These are phyloP conservation scores for Psilocybe azurescens DNA, from an alignment of 768 basidiomycete species.

Conservation along the genomic window DNA sequence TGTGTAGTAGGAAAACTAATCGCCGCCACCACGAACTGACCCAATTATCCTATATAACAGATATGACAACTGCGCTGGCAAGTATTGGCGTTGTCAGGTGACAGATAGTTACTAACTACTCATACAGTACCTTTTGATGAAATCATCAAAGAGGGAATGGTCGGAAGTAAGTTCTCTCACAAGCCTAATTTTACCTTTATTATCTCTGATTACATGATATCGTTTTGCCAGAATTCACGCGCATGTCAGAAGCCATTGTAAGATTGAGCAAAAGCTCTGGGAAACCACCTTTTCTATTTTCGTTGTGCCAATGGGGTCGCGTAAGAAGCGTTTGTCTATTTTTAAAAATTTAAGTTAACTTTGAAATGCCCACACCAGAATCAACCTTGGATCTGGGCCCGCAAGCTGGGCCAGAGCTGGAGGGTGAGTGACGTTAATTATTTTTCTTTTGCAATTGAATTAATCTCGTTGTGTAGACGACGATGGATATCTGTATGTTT, in stretches of 20 bases:
- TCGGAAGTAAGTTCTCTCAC: constrained; percentile 48
- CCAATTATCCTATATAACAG: constrained; percentile 30
- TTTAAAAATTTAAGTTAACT: background rate
- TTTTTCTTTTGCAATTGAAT: background rate
- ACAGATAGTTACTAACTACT: background rate
- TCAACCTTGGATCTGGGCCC: constrained; percentile 71
- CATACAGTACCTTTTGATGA: constrained; percentile 54
- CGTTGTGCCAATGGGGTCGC: constrained; percentile 72
- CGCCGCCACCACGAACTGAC: background rate
- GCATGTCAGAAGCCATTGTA: constrained; percentile 64
- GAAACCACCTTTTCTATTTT: constrained; percentile 60
- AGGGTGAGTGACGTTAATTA: constrained; percentile 44
- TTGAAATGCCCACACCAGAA: constrained; percentile 30
- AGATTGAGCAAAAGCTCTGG: constrained; percentile 51
- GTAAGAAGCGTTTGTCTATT: constrained; percentile 37
- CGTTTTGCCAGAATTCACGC: constrained; percentile 52
- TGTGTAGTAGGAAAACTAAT: constrained; percentile 30
- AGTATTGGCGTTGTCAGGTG: constrained; percentile 15
- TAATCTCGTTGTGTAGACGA: constrained; percentile 41
- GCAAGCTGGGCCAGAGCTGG: constrained; percentile 66
- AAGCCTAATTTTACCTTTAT: background rate
- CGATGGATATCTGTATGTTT: constrained; percentile 50
- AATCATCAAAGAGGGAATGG: constrained; percentile 57
- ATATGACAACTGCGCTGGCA: constrained; percentile 67
- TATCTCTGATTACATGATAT: background rate